phyloP scores from a whole-genome alignment of 768 basidiomycete species.

The Termitomyces sp. region DNA sequence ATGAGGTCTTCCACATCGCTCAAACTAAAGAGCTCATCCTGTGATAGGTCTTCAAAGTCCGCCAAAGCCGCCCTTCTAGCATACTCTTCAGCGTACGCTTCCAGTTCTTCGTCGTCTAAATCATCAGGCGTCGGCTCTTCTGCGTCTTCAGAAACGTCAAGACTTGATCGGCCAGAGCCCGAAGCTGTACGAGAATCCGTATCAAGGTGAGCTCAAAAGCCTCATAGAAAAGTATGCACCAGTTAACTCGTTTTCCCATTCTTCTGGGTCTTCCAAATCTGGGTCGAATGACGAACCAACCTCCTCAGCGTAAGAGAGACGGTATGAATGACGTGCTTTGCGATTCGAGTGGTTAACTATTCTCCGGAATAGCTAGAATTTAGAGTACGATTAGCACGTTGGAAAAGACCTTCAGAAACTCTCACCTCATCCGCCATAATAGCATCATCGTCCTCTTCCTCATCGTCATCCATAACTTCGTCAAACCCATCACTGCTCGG shows the following conservation, averaged over 20 bases:
- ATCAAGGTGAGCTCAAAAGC: background rate
- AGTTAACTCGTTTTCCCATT: constrained; percentile 58
- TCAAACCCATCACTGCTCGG: constrained; percentile 50
- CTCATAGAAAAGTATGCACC: constrained; percentile 25
- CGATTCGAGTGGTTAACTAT: constrained; percentile 55
- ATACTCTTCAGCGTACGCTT: constrained; percentile 56
- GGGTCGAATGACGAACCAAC: constrained; percentile 80
- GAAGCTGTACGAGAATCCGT: background rate
- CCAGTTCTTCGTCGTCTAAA: constrained; percentile 52
- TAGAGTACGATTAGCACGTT: constrained; percentile 1
- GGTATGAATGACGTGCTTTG: constrained; percentile 49
- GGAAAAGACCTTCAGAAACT: background rate
- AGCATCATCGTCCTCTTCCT: constrained; percentile 60
- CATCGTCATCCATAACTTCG: constrained; percentile 33
- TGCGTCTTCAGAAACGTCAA: background rate
- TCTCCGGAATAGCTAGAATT: constrained; percentile 57
- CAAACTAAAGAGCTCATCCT: constrained; percentile 36
- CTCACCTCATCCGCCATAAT: constrained; percentile 63
- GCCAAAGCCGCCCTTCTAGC: constrained; percentile 33
- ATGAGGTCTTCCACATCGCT: constrained; percentile 27
- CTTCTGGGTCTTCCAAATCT: constrained; percentile 55
- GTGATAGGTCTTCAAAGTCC: constrained; percentile 45
- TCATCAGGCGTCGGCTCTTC: constrained; percentile 38
- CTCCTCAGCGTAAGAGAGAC: constrained; percentile 60
- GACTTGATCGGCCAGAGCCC: background rate